These are phyloP conservation scores for Lithospermum erythrorhizon DNA, from an alignment of 257 asterid genomes.

Conservation along the genomic window DNA sequence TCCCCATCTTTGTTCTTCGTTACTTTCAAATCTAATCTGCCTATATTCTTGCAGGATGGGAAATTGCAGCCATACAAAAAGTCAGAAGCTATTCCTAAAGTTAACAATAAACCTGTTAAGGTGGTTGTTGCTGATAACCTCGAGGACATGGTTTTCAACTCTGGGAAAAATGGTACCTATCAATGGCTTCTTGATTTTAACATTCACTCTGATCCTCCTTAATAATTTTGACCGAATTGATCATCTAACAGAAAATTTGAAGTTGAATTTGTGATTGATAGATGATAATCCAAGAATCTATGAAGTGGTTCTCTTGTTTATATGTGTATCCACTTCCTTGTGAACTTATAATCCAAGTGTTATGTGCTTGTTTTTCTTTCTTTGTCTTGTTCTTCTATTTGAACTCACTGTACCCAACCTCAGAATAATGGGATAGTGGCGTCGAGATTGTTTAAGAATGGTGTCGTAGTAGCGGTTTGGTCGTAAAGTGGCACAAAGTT, in stretches of 20 bases:
- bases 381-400: neutral
- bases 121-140: slow-evolving; percentile 70
- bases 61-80: slow-evolving; percentile 40
- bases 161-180: slow-evolving; percentile 50
- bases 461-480: too few species aligned
- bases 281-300: neutral
- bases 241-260: neutral
- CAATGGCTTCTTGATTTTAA: slow-evolving; percentile 6
- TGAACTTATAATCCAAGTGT: neutral
- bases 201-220: slow-evolving; percentile 6
- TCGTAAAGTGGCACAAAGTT: too few species aligned
- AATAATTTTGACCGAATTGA: slow-evolving; percentile 4
- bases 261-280: neutral
- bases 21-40: neutral
- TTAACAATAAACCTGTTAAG: slow-evolving; percentile 57
- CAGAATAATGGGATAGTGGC: too few species aligned
- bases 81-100: slow-evolving; percentile 68
- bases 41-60: slow-evolving; percentile 41
- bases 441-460: too few species aligned
- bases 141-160: slow-evolving; percentile 47
- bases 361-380: neutral
- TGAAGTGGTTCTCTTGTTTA: neutral
- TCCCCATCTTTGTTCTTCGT: neutral
- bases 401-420: neutral
- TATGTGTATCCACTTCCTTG: neutral